Evolutionary conservation across 768 basidiomycete species (phyloP), one percentile per base, ranked within the genome.

Genomic region (Trametes cubensis): DNA sequence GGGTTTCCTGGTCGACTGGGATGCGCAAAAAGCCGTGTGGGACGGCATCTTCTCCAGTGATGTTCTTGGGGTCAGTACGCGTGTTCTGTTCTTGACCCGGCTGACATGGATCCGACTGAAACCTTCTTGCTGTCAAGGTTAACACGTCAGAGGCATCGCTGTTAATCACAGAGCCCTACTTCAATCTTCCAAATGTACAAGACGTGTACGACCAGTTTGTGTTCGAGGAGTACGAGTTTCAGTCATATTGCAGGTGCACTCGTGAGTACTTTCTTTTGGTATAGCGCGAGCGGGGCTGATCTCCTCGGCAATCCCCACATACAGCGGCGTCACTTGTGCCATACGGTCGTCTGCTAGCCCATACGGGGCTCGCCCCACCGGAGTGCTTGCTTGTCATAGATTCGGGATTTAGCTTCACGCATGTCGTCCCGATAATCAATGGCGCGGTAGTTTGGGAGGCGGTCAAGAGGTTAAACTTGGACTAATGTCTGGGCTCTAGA

Each of bases 1-100:
- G 95, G 95, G 95, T 26, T 93, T 90, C 74, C 78, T 96, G 17
- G 88, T 92, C 28, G 94, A 96, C 70, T 98, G 95, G 95, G 95
- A 97, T 65, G 90, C 90, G 3, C 87, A 98, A 74, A 96, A 96
- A 74, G 89, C 90, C 18, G 81, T 98, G 6, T 98, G 95, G 95
- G 95, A 98, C 66, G 86, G 90, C 13, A 69, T 96, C 23, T 94
- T 97, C 74, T 90, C 90, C 21, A 81, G 82, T 45, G 81, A 88
- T 51, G 57, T 62, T 23, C 49, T 67, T 4, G 60, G 60, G 51
- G 66, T 67, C 30, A 48, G 66, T 67, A 1, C 18, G 39, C 44
- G 54, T 39, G 41, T 18, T 34, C 23, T 15, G 17, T n/a, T 5
- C 6, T 20, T 46, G 20, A 15, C 39, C 34, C 34, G 34, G 34